phyloP scores from a whole-genome alignment of 2,329 filamentous ascomycete species.

The Sporothrix curviconia region DNA sequence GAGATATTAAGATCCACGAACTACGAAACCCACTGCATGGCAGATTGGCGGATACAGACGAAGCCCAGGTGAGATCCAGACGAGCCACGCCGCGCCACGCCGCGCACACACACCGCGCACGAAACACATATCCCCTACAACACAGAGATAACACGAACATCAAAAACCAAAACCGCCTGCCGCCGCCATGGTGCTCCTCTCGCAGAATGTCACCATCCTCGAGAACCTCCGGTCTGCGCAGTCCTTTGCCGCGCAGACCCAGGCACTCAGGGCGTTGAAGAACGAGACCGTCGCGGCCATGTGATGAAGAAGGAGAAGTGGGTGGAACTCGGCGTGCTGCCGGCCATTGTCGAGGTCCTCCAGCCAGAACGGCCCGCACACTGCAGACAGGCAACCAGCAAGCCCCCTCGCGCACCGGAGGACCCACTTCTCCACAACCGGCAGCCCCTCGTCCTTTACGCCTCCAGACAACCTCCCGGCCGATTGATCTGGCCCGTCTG shows the following conservation, averaged over 20 bases:
- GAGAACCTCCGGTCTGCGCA: constrained; percentile 51
- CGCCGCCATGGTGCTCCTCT: constrained; percentile 47
- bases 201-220: constrained; percentile 45
- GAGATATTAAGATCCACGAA: no score
- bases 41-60: no score
- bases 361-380: constrained; percentile 28
- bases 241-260: constrained; percentile 45
- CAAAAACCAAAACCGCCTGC: background rate
- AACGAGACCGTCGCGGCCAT: constrained; percentile 86
- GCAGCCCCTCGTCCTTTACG: constrained; percentile 10
- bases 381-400: constrained; percentile 19
- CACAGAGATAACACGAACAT: background rate
- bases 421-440: constrained; percentile 23
- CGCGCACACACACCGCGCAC: background rate
- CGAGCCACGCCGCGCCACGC: no score
- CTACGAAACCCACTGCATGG: no score
- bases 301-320: constrained; percentile 77
- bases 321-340: constrained; percentile 63
- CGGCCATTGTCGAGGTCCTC: constrained; percentile 47
- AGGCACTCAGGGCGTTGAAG: constrained; percentile 67
- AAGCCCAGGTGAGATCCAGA: no score
- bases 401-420: constrained; percentile 22
- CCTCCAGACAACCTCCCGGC: constrained; percentile 42
- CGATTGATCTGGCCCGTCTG: constrained; percentile 61
- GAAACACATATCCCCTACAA: background rate